Evolutionary conservation across 2,329 filamentous ascomycete genomes (phyloP).

Genomic region (Mollisia scopiformis): DNA sequence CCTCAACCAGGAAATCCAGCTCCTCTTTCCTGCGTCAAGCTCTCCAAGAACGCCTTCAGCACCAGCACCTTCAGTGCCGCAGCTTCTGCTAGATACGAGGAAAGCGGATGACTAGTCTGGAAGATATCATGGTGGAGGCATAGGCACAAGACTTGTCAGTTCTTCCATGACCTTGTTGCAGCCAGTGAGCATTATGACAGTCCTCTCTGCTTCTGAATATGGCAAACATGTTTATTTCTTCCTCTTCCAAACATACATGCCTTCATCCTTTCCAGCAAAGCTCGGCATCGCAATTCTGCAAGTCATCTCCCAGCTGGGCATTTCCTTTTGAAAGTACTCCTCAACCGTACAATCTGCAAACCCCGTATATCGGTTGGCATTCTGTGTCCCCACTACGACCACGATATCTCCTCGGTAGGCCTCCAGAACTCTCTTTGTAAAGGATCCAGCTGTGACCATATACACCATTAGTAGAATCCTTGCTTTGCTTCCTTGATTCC

Average conservation of each 20-base stretch:
- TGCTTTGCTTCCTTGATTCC: conserved; percentile 51
- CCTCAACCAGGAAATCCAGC: too few relatives aligned
- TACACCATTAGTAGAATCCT: conserved; percentile 72
- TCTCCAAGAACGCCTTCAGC: too few relatives aligned
- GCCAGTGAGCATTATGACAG: too few relatives aligned
- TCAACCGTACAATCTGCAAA: conserved; percentile 67
- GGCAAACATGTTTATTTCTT: too few relatives aligned
- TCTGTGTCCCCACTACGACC: conserved; percentile 76
- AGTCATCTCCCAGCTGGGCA: conserved; percentile 59
- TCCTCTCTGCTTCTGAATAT: too few relatives aligned
- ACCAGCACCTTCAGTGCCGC: too few relatives aligned
- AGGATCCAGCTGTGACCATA: conserved; percentile 66
- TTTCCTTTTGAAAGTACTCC: conserved; percentile 64
- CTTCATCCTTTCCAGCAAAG: conserved; percentile 79
- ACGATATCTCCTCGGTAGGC: conserved; percentile 66
- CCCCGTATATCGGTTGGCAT: conserved; percentile 73
- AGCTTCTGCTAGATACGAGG: too few relatives aligned
- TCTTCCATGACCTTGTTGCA: too few relatives aligned
- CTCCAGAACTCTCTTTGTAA: conserved; percentile 64
- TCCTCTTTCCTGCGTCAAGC: too few relatives aligned
- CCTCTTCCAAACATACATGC: conserved; percentile 34
- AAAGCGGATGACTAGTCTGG: too few relatives aligned
- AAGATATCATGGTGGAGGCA: too few relatives aligned
- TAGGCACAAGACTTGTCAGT: too few relatives aligned
- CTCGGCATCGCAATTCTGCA: conserved; percentile 71